Evolutionary conservation across 1,139 yeast genomes (phyloP), one percentile per base, ranked within the genome.

Genomic region (Spencermartinsiella ligniputridi): DNA sequence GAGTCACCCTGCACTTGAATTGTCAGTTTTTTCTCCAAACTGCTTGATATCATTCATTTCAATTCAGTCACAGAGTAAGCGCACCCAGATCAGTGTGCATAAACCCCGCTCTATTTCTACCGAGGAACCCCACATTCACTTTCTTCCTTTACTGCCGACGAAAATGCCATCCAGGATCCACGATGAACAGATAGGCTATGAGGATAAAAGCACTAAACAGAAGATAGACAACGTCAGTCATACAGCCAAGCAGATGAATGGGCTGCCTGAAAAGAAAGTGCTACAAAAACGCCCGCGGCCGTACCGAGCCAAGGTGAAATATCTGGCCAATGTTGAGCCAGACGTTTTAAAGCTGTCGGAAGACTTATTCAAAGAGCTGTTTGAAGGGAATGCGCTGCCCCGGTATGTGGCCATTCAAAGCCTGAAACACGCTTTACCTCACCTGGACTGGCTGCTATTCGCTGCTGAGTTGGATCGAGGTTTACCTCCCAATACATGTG

Each of bases 361-460:
- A 13, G 54, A 51, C 33, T 13, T 51, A n/a, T 49, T 39, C 33
- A 39, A 39, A 12, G 52, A 49, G 11, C 27, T 50, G 25, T 45
- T 45, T 37, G 41, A 40, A 1, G 18, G 21, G 6, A 24, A 25
- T 8, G 40, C 37, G 3, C 16, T 19, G 11, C 44, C 42, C n/a
- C 16, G 33, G 13, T 50, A 47, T 37, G 51, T 52, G 17, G 50
- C 50, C 3, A 30, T 50, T 2, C 50, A 42, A 18, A 33, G 43
- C 15, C 37, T 49, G 16, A 43, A 40, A 4, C 36, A 41, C 29
- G 47, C 39, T 11, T 30, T 35, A 13, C 45, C 46, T 16, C 53
- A 45, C 9, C 32, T 47, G 25, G 47, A 46, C 20, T 55, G 58
- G 58, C 39, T 49, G 3, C 35, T 55, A 8, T 52, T 53, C 37